These are phyloP conservation scores for Suillus plorans DNA, from an alignment of 768 basidiomycete genomes.

Conservation along the genomic window DNA sequence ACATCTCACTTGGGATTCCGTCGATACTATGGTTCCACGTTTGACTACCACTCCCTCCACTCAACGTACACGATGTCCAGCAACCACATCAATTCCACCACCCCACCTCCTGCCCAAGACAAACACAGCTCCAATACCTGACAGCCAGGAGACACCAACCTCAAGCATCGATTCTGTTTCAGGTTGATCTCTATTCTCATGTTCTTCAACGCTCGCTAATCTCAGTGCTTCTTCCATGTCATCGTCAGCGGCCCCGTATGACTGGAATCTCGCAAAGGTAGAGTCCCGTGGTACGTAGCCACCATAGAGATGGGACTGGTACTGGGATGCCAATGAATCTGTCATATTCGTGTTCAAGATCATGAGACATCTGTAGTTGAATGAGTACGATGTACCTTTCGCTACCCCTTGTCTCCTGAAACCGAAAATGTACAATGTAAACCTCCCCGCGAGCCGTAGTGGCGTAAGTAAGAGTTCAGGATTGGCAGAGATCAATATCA, in stretches of 20 bases:
- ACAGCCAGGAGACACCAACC: not conserved
- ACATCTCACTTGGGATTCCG: not conserved
- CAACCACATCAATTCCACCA: not conserved
- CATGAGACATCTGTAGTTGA: not conserved
- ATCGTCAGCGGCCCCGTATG: slow-evolving; percentile 7
- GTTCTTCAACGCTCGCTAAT: not conserved
- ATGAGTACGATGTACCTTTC: not conserved
- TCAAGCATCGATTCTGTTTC: not conserved
- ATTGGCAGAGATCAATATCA: not conserved
- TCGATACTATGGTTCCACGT: not conserved
- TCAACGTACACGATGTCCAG: not conserved
- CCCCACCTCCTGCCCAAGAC: slow-evolving; percentile 8
- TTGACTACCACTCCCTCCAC: not conserved
- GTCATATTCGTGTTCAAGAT: not conserved
- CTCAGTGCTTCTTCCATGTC: not conserved
- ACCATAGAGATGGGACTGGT: slow-evolving; percentile 11
- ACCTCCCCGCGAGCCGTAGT: not conserved
- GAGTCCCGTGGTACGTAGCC: slow-evolving; percentile 10
- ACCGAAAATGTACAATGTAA: slow-evolving; percentile 2
- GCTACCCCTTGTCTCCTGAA: slow-evolving; percentile 3
- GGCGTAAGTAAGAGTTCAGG: slow-evolving; percentile 6
- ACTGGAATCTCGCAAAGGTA: slow-evolving; percentile 7
- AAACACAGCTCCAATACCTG: not conserved
- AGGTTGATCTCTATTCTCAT: not conserved
- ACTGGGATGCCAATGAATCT: slow-evolving; percentile 12